Evolutionary conservation across 106 monocot genomes (phyloP).

Genomic region (Dendrobium huoshanense): DNA sequence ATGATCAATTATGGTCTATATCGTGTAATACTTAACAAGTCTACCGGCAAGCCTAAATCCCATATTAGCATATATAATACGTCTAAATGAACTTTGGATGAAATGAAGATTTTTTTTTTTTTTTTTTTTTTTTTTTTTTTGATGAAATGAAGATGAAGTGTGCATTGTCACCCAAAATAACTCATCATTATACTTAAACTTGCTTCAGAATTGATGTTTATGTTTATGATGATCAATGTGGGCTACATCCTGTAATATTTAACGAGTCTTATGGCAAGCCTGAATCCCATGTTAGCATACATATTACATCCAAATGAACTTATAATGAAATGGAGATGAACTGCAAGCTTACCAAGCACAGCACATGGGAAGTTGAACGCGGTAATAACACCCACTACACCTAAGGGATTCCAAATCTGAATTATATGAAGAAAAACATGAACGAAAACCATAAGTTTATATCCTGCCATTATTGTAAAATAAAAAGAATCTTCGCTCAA

Average conservation of each 20-base stretch:
- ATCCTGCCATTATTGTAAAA: background rate
- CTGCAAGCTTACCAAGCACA: conserved; percentile 67
- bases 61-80: background rate
- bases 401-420: conserved; percentile 99
- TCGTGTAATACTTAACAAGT: background rate
- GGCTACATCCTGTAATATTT: background rate
- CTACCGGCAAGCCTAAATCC: background rate
- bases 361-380: conserved; percentile 98
- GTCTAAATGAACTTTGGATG: background rate
- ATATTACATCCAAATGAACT: background rate
- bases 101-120: background rate
- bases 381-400: conserved; percentile 95
- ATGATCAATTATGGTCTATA: background rate
- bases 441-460: background rate
- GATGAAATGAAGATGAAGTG: background rate
- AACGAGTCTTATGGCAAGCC: background rate
- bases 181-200: background rate
- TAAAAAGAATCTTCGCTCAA: background rate
- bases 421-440: conserved; percentile 5
- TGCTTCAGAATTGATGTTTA: background rate
- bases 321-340: background rate
- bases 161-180: background rate
- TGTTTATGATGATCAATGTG: background rate
- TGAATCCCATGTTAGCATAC: background rate
- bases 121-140: too few relatives aligned